Base-by-base conservation (phyloP, 345 rosid genomes). In the Rhizophora mangle region DNA sequence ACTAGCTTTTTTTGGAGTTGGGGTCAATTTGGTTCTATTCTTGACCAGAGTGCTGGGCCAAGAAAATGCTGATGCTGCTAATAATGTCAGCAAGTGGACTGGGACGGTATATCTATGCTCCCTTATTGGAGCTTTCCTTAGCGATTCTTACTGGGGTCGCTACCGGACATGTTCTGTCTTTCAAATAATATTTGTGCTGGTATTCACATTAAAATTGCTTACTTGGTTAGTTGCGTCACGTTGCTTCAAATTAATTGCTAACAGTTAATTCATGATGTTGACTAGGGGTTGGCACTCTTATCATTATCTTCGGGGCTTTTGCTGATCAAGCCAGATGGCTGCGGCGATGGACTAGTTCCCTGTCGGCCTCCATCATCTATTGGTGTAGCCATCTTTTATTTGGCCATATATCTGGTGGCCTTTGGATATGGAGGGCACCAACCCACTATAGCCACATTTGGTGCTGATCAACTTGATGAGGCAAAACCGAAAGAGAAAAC, bases 101-200 rank as follows among this genome's bases (percentile, higher is more conserved):
- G 98, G 98, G 68, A 92, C 97, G 9, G 97, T 94, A 22, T 94
- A 94, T 62, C 53, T 94, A 57, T 94, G 86, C 76, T 94, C 97
- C 0, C 86, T 94, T 10, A 75, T 94, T 0, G 97, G 93, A 11
- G 98, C 98, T 26, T 94, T 94, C 78, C 93, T 94, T 20, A 91
- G 98, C 15, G 98, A 94, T 71, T 94, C 98, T 0, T 94, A 94
- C 70, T 94, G 96, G 98, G 97, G 98, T 30, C 90, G 98, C 32
- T 91, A 84, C 85, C 64, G 79, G 76, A 91, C 98, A 8, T 89
- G 95, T 65, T 72, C 84, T 1, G 51, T 89, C 75, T 89, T 82
- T 69, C 92, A 87, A 74, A 26, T 81, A 0, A 70, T 89, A 16
- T 78, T 87, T 29, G 87, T 78, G 2, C 13, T 79, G 86, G 91